Evolutionary conservation across 2,329 filamentous ascomycete genomes (phyloP), one percentile per base, ranked within the genome.

Genomic region (Pyrenophora teres): DNA sequence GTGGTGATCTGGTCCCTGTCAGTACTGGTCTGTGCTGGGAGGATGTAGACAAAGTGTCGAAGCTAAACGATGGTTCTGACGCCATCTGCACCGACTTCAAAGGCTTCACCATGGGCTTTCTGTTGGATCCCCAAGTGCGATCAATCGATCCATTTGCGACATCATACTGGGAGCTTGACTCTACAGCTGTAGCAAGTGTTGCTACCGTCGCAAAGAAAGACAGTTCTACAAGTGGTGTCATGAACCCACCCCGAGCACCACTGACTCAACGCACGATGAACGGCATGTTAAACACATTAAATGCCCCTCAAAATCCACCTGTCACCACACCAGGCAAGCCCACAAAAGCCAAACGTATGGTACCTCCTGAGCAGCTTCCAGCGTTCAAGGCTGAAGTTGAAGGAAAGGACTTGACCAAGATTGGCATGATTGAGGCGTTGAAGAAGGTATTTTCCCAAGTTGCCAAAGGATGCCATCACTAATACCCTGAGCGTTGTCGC

Each of bases 21-120:
- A 89, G 83, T 68, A 90, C 86, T 3, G 94, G 93, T 0, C 76
- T 97, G 8, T 94, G 88, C 69, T 99, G 92, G 83, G 90, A 96
- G 67, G 82, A 88, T 66, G 71, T 70, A 8, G 48, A 58, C 12
- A 69, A 70, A 6, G 63, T 72, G 2, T 51, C 73, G 76, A 56
- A 76, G 78, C 42, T 72, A 75, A 58, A 80, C 69, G 65, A 79
- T 73, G 59, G 80, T 72, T 63, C 71, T 1, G 66, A 59, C 21
- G 75, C 78, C 2, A 80, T 74, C 35, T 73, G 81, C 75, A 71
- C 76, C 12, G 77, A 81, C n/a, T 70, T 82, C 48, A 69, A 84
- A 52, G 78, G 81, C 6, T 90, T 88, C 73, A 84, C 81, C 57
- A 87, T 96, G 77, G 89, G 93, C 64, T 82, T 92, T 54, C 83